Evolutionary conservation across 2,329 filamentous ascomycete species (phyloP), one percentile per base, ranked within the genome.

Genomic region (Hypoxylon sp.): DNA sequence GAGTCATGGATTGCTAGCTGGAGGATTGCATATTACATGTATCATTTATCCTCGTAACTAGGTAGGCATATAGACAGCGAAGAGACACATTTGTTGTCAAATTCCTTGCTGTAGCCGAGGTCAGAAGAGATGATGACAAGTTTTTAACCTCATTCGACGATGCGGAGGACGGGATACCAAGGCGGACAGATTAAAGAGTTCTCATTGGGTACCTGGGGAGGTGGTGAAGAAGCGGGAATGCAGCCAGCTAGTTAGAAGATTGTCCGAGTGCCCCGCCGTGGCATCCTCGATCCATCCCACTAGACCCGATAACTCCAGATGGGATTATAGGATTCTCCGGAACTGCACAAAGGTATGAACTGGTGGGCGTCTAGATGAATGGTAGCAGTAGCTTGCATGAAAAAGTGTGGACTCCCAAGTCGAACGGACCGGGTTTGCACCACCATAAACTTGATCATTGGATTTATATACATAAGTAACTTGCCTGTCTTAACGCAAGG

Each of bases 231-330:
- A 52, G 55, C 55, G 55, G 55, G 51, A 58, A 50, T 52, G 55
- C 55, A 55, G 55, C 51, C 47, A 38, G 35, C 50, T 42, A 47
- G n/a, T n/a, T 55, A 31, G 38, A 44, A 55, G 55, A 55, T 58
- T 58, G 55, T 55, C 55, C 55, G 55, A 58, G 35, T 37, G 48
- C 55, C 51, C 55, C 55, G 51, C 51, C 44, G 51, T 58, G 47
- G 47, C 55, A 58, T 55, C 51, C 55, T 45, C 54, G 41, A 54
- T 54, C 44, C 50, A 54, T 51, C 51, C 43, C 50, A 54, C 51
- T 48, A 46, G 51, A 23, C 51, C 55, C 55, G 55, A 58, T 58
- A 55, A 55, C 47, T 55, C 51, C 44, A 52, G 51, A 49, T 52
- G 44, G 30, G 16, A 30, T 34, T 27, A 30, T 34, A 26, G 29